Evolutionary conservation across 305 asterid species (phyloP).

Genomic region (Solanum hybrid): DNA sequence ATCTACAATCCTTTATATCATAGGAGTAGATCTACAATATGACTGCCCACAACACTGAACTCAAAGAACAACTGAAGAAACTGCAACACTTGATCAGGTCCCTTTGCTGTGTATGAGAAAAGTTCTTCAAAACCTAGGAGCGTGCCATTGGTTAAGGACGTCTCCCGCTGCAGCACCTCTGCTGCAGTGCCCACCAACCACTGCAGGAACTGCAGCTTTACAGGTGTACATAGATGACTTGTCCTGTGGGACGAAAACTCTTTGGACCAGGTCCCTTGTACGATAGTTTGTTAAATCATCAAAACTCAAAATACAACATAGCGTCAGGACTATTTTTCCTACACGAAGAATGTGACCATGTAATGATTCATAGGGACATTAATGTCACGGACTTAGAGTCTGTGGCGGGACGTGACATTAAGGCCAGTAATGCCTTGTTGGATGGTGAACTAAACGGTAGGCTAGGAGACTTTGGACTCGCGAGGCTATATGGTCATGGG

Average conservation of each 20-base stretch:
- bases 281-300: neutral
- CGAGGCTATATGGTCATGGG: slow-evolving; percentile 22
- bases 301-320: neutral
- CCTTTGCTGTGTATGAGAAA: too few relatives aligned
- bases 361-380: slow-evolving; percentile 18
- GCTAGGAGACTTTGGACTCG: slow-evolving; percentile 26
- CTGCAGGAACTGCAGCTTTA: neutral
- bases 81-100: too few relatives aligned
- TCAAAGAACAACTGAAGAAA: too few relatives aligned
- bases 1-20: too few relatives aligned
- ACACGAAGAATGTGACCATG: slow-evolving; percentile 26
- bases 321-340: slow-evolving; percentile 20
- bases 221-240: neutral
- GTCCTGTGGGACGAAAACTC: neutral
- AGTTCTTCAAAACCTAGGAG: too few relatives aligned
- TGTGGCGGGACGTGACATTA: neutral
- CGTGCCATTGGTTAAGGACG: too few relatives aligned
- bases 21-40: too few relatives aligned
- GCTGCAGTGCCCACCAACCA: neutral
- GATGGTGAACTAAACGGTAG: slow-evolving; percentile 20
- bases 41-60: too few relatives aligned
- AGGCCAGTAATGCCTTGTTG: slow-evolving; percentile 20
- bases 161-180: neutral
- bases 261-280: neutral
- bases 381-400: too few relatives aligned